phyloP scores from a whole-genome alignment of 2,329 filamentous ascomycete species.

The Penicillium glabrum region DNA sequence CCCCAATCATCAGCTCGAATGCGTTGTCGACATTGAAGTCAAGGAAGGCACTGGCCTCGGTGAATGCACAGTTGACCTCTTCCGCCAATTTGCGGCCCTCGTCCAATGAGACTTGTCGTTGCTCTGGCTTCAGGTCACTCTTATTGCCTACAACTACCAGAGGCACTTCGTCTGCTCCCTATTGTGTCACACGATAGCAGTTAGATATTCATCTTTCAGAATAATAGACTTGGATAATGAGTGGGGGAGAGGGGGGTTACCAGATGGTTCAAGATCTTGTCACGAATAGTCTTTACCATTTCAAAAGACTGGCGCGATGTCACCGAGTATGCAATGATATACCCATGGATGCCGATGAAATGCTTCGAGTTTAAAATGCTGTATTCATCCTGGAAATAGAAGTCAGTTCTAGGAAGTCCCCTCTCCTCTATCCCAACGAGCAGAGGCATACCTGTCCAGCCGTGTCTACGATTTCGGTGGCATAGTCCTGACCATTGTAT shows the following conservation, averaged over 20 bases:
- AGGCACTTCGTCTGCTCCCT: conserved; percentile 91
- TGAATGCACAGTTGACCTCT: conserved; percentile 89
- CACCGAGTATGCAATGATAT: conserved; percentile 98
- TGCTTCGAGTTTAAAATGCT: conserved; percentile 98
- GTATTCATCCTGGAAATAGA: conserved; percentile 76
- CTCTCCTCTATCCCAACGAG: background rate
- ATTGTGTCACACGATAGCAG: background rate
- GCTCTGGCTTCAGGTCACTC: conserved; percentile 86
- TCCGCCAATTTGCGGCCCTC: conserved; percentile 82
- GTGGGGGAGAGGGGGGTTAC: conserved; percentile 51
- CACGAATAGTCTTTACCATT: conserved; percentile 92
- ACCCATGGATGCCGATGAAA: conserved; percentile 98
- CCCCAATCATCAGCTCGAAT: conserved; percentile 89
- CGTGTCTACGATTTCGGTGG: conserved; percentile 97
- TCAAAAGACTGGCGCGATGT: conserved; percentile 92
- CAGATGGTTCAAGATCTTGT: conserved; percentile 95
- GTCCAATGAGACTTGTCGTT: conserved; percentile 83
- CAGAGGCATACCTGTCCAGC: conserved; percentile 73
- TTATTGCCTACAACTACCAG: conserved; percentile 97
- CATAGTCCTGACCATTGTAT: conserved; percentile 87
- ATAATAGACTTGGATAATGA: background rate
- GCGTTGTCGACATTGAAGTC: conserved; percentile 91
- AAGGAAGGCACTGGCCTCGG: conserved; percentile 89
- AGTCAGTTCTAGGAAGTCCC: conserved; percentile 7
- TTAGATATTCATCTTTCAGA: background rate